Conservation (phyloP, 768 basidiomycete species). For the Rhodotorula toruloides region DNA sequence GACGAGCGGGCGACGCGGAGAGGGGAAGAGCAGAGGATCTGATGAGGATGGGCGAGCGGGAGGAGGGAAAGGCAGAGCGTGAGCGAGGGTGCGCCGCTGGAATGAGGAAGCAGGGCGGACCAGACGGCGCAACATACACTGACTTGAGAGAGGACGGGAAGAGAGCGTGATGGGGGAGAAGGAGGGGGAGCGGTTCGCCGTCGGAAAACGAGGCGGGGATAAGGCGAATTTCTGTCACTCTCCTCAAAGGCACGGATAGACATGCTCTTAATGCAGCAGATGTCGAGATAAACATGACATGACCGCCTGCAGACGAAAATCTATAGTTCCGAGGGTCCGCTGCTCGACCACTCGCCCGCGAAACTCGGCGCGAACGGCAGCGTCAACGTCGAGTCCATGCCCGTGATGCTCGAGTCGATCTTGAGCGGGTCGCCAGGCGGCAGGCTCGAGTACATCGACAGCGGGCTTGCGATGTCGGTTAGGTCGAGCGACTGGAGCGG, state of each 20-base stretch:
- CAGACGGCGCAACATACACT: slow-evolving; percentile 11
- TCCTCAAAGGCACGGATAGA: no score
- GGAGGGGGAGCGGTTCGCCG: no score
- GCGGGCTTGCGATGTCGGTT: no score
- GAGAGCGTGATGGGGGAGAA: background rate
- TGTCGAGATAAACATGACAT: no score
- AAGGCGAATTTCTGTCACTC: no score
- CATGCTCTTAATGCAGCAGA: no score
- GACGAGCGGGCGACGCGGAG: no score
- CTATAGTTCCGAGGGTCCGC: no score
- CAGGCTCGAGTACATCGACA: background rate
- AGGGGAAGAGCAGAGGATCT: no score
- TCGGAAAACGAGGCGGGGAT: no score
- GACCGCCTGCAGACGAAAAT: no score
- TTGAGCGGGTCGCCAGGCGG: background rate
- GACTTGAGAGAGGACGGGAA: background rate
- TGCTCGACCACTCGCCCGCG: slow-evolving; percentile 1
- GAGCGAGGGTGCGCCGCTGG: background rate
- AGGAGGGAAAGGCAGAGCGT: background rate
- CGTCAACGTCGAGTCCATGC: background rate
- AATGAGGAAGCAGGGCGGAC: background rate
- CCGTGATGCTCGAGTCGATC: background rate
- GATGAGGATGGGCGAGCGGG: no score
- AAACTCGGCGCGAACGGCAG: slow-evolving; percentile 1
- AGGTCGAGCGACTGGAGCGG: background rate